These are phyloP conservation scores for Massariosphaeria phaeospora DNA, from an alignment of 495 filamentous ascomycete genomes.

Conservation along the genomic window DNA sequence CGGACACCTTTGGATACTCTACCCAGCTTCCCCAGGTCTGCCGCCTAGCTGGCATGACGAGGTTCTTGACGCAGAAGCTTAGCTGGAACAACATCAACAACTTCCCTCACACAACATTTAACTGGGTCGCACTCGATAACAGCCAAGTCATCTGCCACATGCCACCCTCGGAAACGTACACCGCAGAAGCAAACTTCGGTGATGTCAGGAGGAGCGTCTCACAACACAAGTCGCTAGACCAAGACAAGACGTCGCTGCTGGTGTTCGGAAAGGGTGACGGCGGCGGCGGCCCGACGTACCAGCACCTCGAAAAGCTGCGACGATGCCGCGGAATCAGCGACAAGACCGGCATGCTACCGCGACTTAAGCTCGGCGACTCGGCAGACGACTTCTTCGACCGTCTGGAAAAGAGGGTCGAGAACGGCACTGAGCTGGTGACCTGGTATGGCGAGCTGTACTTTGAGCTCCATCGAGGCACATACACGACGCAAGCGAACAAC, in stretches of 20 bases:
- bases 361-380: constrained; percentile 81
- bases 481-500: constrained; percentile 96
- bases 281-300: constrained; percentile 90
- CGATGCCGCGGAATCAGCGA: constrained; percentile 93
- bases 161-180: constrained; percentile 91
- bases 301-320: constrained; percentile 88
- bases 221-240: constrained; percentile 92
- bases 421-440: constrained; percentile 76
- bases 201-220: constrained; percentile 86
- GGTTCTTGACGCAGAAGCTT: constrained; percentile 96
- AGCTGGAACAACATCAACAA: constrained; percentile 98
- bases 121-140: constrained; percentile 92
- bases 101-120: constrained; percentile 97
- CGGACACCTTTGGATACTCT: constrained; percentile 96
- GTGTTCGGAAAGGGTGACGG: constrained; percentile 96
- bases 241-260: constrained; percentile 79
- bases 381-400: constrained; percentile 95
- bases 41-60: constrained; percentile 83
- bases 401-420: constrained; percentile 65
- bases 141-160: constrained; percentile 97
- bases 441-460: constrained; percentile 99
- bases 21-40: constrained; percentile 90
- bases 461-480: constrained; percentile 91
- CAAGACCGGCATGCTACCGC: constrained; percentile 72
- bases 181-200: constrained; percentile 88